Percentiles rank a stretch among this genome's conserved stretches.
phyloP scores from a whole-genome alignment of 768 basidiomycete species.

The Cystobasidium tubakii region DNA sequence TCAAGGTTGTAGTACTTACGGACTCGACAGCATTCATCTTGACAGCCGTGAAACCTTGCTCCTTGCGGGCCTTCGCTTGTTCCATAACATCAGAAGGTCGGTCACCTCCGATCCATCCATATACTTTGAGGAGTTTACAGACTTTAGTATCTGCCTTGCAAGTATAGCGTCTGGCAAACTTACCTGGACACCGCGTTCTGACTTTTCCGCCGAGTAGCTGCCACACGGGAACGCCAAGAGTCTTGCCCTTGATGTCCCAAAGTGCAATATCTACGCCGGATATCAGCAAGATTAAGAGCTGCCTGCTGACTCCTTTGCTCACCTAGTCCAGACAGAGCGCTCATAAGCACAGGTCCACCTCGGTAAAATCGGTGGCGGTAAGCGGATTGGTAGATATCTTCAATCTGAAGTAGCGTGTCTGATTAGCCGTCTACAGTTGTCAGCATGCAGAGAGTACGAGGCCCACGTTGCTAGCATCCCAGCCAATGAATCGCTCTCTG shows the following conservation, averaged over 20 bases:
- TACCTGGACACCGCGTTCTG: slow-evolving; percentile 52
- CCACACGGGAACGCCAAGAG: slow-evolving; percentile 61
- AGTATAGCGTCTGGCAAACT: not conserved
- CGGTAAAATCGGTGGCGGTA: slow-evolving; percentile 67
- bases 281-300: too few relatives aligned
- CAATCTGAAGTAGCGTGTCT: slow-evolving; percentile 52
- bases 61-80: slow-evolving; percentile 57
- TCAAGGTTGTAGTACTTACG: not conserved
- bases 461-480: slow-evolving; percentile 54
- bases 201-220: slow-evolving; percentile 67
- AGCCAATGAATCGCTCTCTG: slow-evolving; percentile 59
- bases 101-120: slow-evolving; percentile 57
- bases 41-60: slow-evolving; percentile 63
- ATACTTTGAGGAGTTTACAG: slow-evolving; percentile 34
- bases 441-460: not conserved
- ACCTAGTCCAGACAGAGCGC: slow-evolving; percentile 45
- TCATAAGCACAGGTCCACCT: slow-evolving; percentile 67
- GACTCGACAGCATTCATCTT: slow-evolving; percentile 62
- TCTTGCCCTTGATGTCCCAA: slow-evolving; percentile 76
- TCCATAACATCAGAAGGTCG: slow-evolving; percentile 54
- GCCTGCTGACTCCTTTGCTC: slow-evolving; percentile 4
- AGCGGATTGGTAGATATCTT: slow-evolving; percentile 64
- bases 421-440: not conserved
- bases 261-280: slow-evolving; percentile 64
- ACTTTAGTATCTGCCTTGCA: not conserved